phyloP scores from a whole-genome alignment of 1,139 yeast genomes.

The Candida tetrigidarum region DNA sequence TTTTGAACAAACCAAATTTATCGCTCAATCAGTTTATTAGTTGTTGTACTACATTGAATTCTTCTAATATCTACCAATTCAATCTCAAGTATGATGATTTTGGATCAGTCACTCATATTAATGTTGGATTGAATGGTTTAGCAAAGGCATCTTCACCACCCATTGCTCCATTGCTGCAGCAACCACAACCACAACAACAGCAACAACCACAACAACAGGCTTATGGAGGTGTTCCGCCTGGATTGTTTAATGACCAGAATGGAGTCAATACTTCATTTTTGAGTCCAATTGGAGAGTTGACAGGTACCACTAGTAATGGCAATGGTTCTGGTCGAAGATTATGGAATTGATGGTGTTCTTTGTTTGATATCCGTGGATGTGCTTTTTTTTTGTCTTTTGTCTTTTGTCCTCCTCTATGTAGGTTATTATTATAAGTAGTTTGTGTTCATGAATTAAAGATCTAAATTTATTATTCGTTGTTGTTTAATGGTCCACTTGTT shows the following conservation, averaged over 20 bases:
- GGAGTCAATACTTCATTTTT: conserved; percentile 13
- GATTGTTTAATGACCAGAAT: conserved; percentile 13
- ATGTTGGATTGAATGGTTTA: conserved; percentile 24
- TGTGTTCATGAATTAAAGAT: conserved; percentile 1
- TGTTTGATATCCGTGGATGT: neutral
- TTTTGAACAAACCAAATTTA: conserved; percentile 31
- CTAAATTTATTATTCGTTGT: neutral
- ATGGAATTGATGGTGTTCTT: conserved; percentile 20
- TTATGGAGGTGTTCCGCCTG: conserved; percentile 9
- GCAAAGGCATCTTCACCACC: conserved; percentile 14
- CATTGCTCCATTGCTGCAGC: neutral
- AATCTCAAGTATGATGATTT: conserved; percentile 52
- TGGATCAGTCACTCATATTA: conserved; percentile 50
- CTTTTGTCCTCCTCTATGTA: neutral
- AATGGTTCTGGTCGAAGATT: conserved; percentile 20
- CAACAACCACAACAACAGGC: conserved; percentile 6
- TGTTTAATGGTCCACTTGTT: no score
- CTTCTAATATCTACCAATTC: conserved; percentile 33
- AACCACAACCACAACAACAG: conserved; percentile 6
- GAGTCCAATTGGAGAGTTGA: conserved; percentile 17
- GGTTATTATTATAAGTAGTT: neutral
- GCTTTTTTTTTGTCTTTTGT: neutral
- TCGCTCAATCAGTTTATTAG: conserved; percentile 49
- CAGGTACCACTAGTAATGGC: conserved; percentile 6
- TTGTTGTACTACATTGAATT: conserved; percentile 25